phyloP scores from a whole-genome alignment of 169 alveolate genomes.

The Condylostoma magnum region DNA sequence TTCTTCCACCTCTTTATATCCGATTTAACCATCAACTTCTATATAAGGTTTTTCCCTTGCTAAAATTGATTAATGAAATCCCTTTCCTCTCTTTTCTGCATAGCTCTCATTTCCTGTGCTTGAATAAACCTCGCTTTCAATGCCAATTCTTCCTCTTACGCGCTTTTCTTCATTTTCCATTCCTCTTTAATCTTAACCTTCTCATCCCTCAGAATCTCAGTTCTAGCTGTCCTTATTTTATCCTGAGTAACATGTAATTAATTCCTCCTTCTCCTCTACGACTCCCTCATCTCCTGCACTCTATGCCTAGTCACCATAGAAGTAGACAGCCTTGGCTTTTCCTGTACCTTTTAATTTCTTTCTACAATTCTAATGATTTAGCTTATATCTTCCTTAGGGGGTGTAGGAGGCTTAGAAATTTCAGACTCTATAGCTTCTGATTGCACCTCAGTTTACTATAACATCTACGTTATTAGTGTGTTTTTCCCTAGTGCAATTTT shows the following conservation, averaged over 20 bases:
- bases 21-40: too few species aligned
- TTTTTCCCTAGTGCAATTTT: not conserved
- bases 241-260: not conserved
- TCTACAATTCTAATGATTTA: not conserved
- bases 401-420: not conserved
- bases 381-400: not conserved
- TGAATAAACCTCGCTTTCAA: not conserved
- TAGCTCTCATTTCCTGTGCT: not conserved
- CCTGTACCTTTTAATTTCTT: not conserved
- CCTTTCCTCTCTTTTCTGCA: too few species aligned
- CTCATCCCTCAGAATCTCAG: not conserved
- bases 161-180: not conserved
- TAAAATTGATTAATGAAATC: too few species aligned
- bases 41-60: too few species aligned
- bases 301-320: not conserved
- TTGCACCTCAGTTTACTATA: not conserved
- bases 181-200: not conserved
- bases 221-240: not conserved
- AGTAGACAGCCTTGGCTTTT: not conserved
- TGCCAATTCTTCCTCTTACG: not conserved
- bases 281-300: conserved; percentile 2
- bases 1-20: too few species aligned
- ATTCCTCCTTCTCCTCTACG: not conserved
- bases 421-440: not conserved
- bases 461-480: not conserved